Percentiles rank a stretch among this genome's conserved stretches.
phyloP scores from a whole-genome alignment of 257 asterid species.

The Hygrophila difformis region DNA sequence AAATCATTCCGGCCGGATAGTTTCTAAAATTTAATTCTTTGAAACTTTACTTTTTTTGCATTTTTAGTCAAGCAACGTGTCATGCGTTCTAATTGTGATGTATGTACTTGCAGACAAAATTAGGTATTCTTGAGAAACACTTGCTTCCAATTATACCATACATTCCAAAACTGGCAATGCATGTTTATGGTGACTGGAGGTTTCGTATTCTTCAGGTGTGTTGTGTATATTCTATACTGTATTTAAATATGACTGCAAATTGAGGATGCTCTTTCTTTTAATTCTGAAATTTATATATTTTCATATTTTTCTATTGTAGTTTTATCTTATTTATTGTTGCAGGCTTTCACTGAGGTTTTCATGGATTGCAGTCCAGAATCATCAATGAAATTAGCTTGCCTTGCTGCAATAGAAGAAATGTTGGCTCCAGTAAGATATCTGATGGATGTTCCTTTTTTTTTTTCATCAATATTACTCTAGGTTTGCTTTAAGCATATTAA shows the following conservation, averaged over 20 bases:
- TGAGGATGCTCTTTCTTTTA: neutral
- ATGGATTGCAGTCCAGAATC: conserved; percentile 53
- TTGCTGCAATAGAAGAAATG: conserved; percentile 66
- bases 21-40: neutral
- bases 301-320: no score
- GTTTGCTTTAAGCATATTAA: no score
- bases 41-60: neutral
- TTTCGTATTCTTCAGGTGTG: conserved; percentile 68
- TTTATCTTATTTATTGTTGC: conserved; percentile 19
- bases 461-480: neutral
- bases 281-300: neutral
- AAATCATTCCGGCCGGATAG: neutral
- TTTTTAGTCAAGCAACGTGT: conserved; percentile 10
- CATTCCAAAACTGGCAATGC: conserved; percentile 55
- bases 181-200: conserved; percentile 58
- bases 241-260: conserved; percentile 3
- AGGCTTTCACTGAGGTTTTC: conserved; percentile 70
- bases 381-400: conserved; percentile 67
- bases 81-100: conserved; percentile 5
- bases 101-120: conserved; percentile 41
- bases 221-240: no score
- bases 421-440: conserved; percentile 62
- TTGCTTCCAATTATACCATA: conserved; percentile 59
- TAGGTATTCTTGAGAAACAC: conserved; percentile 51
- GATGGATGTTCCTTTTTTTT: no score